Percentiles rank a stretch among this genome's conserved stretches.
phyloP scores from a whole-genome alignment of 2,329 filamentous ascomycete species.

The Fusarium tuaranense region DNA sequence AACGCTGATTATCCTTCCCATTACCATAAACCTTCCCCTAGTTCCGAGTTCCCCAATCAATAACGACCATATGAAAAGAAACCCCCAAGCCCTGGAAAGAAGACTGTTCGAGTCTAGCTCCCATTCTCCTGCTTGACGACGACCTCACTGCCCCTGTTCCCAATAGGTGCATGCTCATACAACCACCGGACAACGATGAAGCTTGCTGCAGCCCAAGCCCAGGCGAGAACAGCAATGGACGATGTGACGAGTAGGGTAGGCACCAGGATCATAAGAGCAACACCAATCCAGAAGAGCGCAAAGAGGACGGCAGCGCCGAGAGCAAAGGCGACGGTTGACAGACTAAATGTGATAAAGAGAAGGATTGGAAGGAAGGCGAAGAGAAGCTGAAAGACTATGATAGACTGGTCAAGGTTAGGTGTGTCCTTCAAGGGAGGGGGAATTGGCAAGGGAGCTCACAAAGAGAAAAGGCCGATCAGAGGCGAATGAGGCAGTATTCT shows the following conservation, averaged over 20 bases:
- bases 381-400: slow-evolving; percentile 73
- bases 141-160: slow-evolving; percentile 38
- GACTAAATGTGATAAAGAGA: slow-evolving; percentile 75
- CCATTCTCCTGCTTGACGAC: slow-evolving; percentile 39
- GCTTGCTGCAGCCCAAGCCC: slow-evolving; percentile 73
- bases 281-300: slow-evolving; percentile 74
- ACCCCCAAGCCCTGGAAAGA: slow-evolving; percentile 9
- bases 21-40: background rate
- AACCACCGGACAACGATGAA: slow-evolving; percentile 64
- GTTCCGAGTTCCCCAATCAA: background rate
- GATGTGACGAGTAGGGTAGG: slow-evolving; percentile 76
- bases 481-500: slow-evolving; percentile 67
- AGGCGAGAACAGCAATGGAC: slow-evolving; percentile 71
- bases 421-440: background rate
- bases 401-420: slow-evolving; percentile 62
- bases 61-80: background rate
- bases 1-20: background rate
- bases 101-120: slow-evolving; percentile 19
- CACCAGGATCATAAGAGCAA: slow-evolving; percentile 75
- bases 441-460: slow-evolving; percentile 58
- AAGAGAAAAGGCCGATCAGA: slow-evolving; percentile 75
- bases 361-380: slow-evolving; percentile 75
- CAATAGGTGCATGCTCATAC: slow-evolving; percentile 53
- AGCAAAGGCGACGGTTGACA: slow-evolving; percentile 72
- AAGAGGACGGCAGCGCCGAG: slow-evolving; percentile 72